These are phyloP conservation scores for Rhodomyrtus psidioides DNA, from an alignment of 441 rosid species.

Conservation along the genomic window DNA sequence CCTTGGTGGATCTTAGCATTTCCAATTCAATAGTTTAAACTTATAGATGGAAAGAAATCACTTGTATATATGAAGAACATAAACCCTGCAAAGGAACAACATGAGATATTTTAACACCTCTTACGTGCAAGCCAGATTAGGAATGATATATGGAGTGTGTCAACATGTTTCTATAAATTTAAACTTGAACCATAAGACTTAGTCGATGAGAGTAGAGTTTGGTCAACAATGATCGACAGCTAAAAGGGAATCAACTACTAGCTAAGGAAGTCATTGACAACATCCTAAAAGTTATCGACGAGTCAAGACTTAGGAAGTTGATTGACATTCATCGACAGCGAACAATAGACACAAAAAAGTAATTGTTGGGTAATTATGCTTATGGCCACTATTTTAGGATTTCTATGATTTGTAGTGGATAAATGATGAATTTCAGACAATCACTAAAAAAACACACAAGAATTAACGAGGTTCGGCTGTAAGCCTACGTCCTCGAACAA, in stretches of 20 bases:
- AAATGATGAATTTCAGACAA: background rate
- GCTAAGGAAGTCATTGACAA: fast-evolving
- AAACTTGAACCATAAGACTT: background rate
- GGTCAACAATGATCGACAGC: background rate
- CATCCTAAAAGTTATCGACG: background rate
- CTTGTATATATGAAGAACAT: background rate
- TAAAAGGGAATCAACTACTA: background rate
- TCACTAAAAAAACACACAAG: too few species aligned
- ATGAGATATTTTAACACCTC: background rate
- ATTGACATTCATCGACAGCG: background rate
- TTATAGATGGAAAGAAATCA: too few species aligned
- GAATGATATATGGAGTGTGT: too few species aligned
- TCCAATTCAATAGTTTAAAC: background rate
- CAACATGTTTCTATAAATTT: too few species aligned
- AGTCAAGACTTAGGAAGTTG: background rate
- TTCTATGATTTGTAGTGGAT: background rate
- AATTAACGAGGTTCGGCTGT: too few species aligned
- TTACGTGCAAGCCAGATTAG: fast-evolving
- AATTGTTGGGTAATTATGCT: background rate
- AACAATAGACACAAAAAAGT: fast-evolving
- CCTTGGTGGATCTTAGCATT: background rate
- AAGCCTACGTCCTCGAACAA: too few species aligned
- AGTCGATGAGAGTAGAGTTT: background rate
- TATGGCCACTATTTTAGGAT: background rate
- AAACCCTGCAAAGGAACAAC: fast-evolving